Evolutionary conservation across 768 basidiomycete species (phyloP).

Genomic region (Filobasidium wieringae): DNA sequence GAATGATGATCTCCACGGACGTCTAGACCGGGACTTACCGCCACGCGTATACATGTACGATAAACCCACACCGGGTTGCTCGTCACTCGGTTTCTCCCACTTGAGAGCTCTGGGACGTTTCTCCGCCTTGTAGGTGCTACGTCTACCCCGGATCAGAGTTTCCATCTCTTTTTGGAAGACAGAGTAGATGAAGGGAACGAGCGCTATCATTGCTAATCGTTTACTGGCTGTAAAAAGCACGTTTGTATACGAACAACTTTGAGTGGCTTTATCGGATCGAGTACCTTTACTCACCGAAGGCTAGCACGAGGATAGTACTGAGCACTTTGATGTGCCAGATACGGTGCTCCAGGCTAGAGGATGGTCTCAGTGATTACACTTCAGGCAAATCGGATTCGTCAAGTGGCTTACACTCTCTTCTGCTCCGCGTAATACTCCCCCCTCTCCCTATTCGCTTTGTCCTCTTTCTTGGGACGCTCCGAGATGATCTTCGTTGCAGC

Average conservation of each 20-base stretch:
- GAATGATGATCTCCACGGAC: background rate
- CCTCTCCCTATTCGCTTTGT: slow-evolving; percentile 11
- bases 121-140: background rate
- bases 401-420: slow-evolving; percentile 8
- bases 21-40: background rate
- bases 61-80: slow-evolving; percentile 12
- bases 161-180: slow-evolving; percentile 13
- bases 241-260: too few species aligned
- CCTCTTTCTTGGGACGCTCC: slow-evolving; percentile 7
- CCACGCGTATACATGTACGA: slow-evolving; percentile 11
- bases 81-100: slow-evolving; percentile 4
- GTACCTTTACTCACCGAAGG: slow-evolving; percentile 12
- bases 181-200: slow-evolving; percentile 12
- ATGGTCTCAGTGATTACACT: background rate
- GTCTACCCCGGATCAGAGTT: slow-evolving; percentile 7
- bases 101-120: slow-evolving; percentile 2
- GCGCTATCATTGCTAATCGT: slow-evolving; percentile 12
- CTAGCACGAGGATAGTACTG: slow-evolving; percentile 9
- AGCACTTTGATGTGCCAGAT: slow-evolving; percentile 16
- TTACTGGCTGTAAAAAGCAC: slow-evolving; percentile 1
- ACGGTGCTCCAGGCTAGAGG: slow-evolving; percentile 7
- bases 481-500: slow-evolving; percentile 7
- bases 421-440: slow-evolving; percentile 8
- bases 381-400: background rate
- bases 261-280: background rate